These are phyloP conservation scores for Yueomyces sinensis DNA, from an alignment of 805 yeast species.

Conservation along the genomic window DNA sequence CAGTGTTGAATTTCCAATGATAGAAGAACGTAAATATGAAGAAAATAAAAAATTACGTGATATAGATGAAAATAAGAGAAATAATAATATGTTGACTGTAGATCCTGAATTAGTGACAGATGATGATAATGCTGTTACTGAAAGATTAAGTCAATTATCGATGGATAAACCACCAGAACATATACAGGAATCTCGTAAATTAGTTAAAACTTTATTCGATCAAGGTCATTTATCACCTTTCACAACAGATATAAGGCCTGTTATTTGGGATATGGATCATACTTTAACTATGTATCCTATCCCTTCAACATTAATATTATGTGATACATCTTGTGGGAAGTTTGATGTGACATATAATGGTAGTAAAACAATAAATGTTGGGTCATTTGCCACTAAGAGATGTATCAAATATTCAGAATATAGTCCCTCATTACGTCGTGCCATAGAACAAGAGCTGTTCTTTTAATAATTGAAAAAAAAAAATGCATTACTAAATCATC, in stretches of 20 bases:
- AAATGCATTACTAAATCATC: neutral
- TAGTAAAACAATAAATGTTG: slow-evolving; percentile 66
- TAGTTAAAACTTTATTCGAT: slow-evolving; percentile 70
- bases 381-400: slow-evolving; percentile 36
- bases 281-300: slow-evolving; percentile 61
- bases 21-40: slow-evolving; percentile 14
- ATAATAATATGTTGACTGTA: slow-evolving; percentile 15
- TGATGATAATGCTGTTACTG: slow-evolving; percentile 10
- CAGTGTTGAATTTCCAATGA: slow-evolving; percentile 40
- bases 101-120: slow-evolving; percentile 1
- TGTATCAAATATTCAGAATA: slow-evolving; percentile 64
- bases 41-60: slow-evolving; percentile 16
- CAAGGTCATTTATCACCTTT: slow-evolving; percentile 88
- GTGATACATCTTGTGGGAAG: slow-evolving; percentile 57
- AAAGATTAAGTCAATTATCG: slow-evolving; percentile 14
- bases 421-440: slow-evolving; percentile 42
- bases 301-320: slow-evolving; percentile 52
- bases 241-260: slow-evolving; percentile 41
- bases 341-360: slow-evolving; percentile 74
- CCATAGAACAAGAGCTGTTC: slow-evolving; percentile 34
- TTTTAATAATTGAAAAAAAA: slow-evolving; percentile 15
- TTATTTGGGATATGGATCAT: slow-evolving; percentile 59
- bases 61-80: slow-evolving; percentile 16
- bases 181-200: slow-evolving; percentile 46
- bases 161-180: slow-evolving; percentile 30